Evolutionary conservation across 306 rosid species (phyloP).

Genomic region (apple (Malus domestica)): ASM211411v1 NC_041803.1:36603001-36603500

Average conservation of each 20-base stretch:
- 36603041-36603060: constrained; percentile 45
- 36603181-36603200: constrained; percentile 83
- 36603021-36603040: constrained; percentile 53
- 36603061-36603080: constrained; percentile 43
- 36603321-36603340: not conserved
- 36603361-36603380: too few relatives aligned
- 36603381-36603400: not conserved
- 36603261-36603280: constrained; percentile 1
- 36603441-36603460: not conserved
- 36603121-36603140: constrained; percentile 50
- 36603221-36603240: constrained; percentile 56
- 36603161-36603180: constrained; percentile 66
- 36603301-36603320: not conserved
- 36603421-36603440: not conserved
- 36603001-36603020: constrained; percentile 79
- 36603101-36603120: constrained; percentile 70
- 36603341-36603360: too few relatives aligned
- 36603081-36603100: constrained; percentile 67
- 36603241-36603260: constrained; percentile 55
- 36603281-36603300: not conserved
- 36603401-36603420: not conserved
- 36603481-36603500: not conserved
- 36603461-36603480: not conserved
- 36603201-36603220: constrained; percentile 67
- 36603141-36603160: constrained; percentile 61